Percentiles rank a stretch among this genome's conserved stretches.
Conservation (phyloP, 2,329 filamentous ascomycete species). For the Alternaria burnsii region DNA sequence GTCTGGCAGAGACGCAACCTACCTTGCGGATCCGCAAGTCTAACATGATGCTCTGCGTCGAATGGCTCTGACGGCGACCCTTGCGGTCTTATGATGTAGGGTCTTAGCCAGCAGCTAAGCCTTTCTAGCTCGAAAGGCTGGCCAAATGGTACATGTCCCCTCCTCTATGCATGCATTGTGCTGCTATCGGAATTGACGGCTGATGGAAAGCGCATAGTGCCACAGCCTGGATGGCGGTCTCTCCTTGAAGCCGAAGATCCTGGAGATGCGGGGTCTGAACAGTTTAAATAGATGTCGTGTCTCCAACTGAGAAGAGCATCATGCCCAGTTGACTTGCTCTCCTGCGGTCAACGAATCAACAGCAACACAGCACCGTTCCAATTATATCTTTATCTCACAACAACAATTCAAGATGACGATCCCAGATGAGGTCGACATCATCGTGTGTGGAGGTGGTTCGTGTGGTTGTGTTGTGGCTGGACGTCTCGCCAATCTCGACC, state of each 20-base stretch:
- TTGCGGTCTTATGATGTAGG: slow-evolving; percentile 18
- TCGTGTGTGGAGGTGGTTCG: slow-evolving; percentile 78
- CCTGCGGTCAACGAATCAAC: slow-evolving; percentile 32
- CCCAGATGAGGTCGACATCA: slow-evolving; percentile 82
- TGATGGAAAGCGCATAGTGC: slow-evolving; percentile 24
- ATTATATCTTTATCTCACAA: slow-evolving; percentile 8
- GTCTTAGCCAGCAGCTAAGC: slow-evolving; percentile 19
- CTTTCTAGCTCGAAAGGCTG: slow-evolving; percentile 18
- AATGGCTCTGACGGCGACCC: slow-evolving; percentile 16
- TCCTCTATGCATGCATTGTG: slow-evolving; percentile 34
- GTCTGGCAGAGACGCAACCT: slow-evolving; percentile 18
- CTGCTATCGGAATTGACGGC: slow-evolving; percentile 23
- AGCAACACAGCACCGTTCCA: slow-evolving; percentile 5
- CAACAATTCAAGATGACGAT: slow-evolving; percentile 61
- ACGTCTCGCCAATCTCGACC: slow-evolving; percentile 77
- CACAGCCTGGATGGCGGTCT: slow-evolving; percentile 31
- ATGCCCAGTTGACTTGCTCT: slow-evolving; percentile 43
- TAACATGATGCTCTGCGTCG: slow-evolving; percentile 16
- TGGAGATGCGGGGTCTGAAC: slow-evolving; percentile 42
- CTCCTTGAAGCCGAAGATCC: slow-evolving; percentile 33
- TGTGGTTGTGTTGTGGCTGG: slow-evolving; percentile 62
- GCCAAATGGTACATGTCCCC: slow-evolving; percentile 32
- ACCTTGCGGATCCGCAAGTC: slow-evolving; percentile 45
- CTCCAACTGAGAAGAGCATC: slow-evolving; percentile 19
- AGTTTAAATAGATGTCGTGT: slow-evolving; percentile 38